Percentiles rank a stretch among this genome's conserved stretches.
Evolutionary conservation across 1,139 yeast species (phyloP).

Genomic region (Suhomyces wounanorum): DNA sequence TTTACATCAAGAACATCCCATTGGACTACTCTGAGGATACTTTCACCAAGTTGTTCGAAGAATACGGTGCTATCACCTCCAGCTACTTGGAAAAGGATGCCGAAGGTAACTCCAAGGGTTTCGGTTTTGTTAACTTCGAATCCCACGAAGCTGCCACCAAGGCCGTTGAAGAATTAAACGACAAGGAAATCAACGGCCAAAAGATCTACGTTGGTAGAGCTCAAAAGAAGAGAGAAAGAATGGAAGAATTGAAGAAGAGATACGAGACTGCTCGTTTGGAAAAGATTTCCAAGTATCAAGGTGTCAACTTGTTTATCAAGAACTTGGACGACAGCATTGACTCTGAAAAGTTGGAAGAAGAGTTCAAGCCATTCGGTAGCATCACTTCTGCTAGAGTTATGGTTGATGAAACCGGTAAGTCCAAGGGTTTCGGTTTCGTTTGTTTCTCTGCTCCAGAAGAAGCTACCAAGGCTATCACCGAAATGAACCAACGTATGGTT

Average conservation of each 20-base stretch:
- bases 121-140: constrained; percentile 93
- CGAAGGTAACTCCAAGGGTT: constrained; percentile 92
- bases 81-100: constrained; percentile 78
- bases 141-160: constrained; percentile 82
- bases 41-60: constrained; percentile 69
- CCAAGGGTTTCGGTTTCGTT: constrained; percentile 98
- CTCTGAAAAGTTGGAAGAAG: constrained; percentile 90
- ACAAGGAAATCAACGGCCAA: constrained; percentile 81
- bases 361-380: constrained; percentile 89
- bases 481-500: constrained; percentile 97
- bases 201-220: constrained; percentile 96
- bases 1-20: constrained; percentile 89
- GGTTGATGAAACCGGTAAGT: constrained; percentile 93
- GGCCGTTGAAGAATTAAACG: constrained; percentile 93
- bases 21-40: constrained; percentile 71
- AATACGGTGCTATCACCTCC: constrained; percentile 83
- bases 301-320: constrained; percentile 95
- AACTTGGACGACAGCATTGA: constrained; percentile 92
- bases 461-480: constrained; percentile 98
- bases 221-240: constrained; percentile 97
- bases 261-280: constrained; percentile 92
- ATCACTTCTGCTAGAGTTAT: constrained; percentile 96
- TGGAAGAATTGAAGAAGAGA: constrained; percentile 94
- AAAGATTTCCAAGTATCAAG: constrained; percentile 93
- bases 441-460: constrained; percentile 98